phyloP scores from a whole-genome alignment of 1,284 basidiomycete species.

The Inonotus hispidus region DNA sequence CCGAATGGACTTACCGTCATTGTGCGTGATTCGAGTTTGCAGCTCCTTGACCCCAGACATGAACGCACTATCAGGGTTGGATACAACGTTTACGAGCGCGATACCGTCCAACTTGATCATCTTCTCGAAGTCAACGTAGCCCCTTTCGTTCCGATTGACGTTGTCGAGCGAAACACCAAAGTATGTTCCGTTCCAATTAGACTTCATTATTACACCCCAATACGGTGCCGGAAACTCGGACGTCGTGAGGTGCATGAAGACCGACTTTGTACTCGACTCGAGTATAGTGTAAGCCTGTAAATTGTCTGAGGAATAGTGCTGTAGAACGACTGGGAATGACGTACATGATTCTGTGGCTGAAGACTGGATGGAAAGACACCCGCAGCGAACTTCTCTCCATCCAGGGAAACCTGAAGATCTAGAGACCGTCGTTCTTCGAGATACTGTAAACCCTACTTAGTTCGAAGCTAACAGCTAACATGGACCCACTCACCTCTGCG shows the following conservation, averaged over 20 bases:
- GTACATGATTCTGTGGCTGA: slow-evolving; percentile 80
- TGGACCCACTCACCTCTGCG: slow-evolving; percentile 65
- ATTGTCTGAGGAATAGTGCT: background rate
- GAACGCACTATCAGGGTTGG: slow-evolving; percentile 74
- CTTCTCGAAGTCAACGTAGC: slow-evolving; percentile 98
- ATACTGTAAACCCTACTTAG: slow-evolving; percentile 40
- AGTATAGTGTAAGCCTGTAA: slow-evolving; percentile 85
- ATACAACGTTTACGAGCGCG: slow-evolving; percentile 86
- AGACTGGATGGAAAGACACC: slow-evolving; percentile 89
- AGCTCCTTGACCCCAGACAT: slow-evolving; percentile 74
- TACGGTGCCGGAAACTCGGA: slow-evolving; percentile 67
- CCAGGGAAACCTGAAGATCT: slow-evolving; percentile 86
- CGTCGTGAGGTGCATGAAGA: slow-evolving; percentile 96
- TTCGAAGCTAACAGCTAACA: background rate
- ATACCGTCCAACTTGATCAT: slow-evolving; percentile 95
- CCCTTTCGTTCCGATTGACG: slow-evolving; percentile 83
- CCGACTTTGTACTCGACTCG: slow-evolving; percentile 88
- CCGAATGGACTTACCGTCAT: slow-evolving; percentile 63
- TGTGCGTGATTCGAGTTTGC: slow-evolving; percentile 90
- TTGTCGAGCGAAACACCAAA: slow-evolving; percentile 83
- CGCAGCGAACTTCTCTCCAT: slow-evolving; percentile 79
- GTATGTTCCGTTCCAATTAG: slow-evolving; percentile 98
- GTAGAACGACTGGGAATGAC: slow-evolving; percentile 24
- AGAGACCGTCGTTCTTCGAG: slow-evolving; percentile 54
- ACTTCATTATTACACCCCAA: slow-evolving; percentile 94